These are phyloP conservation scores for Ophiognomonia clavigignenti-juglandacearum DNA, from an alignment of 2,329 filamentous ascomycete genomes.

Conservation along the genomic window DNA sequence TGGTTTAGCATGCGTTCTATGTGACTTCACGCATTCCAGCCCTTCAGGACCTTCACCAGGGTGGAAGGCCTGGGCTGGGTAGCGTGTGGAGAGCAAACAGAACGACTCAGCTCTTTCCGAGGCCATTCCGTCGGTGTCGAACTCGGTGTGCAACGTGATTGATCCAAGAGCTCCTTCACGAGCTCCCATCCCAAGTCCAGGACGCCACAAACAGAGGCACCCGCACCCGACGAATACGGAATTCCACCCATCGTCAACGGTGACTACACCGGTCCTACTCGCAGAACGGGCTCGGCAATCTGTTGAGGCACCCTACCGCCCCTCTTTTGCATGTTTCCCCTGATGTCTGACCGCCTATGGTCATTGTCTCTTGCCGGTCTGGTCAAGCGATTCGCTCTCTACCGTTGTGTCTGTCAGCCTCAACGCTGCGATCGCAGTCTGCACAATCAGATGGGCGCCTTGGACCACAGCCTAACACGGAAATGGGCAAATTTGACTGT, in stretches of 20 bases:
- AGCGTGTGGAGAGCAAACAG: slow-evolving; percentile 10
- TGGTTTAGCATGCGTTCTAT: no score
- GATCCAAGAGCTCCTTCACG: slow-evolving; percentile 1
- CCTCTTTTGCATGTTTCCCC: slow-evolving; percentile 4
- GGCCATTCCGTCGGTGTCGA: background rate
- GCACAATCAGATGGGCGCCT: slow-evolving; percentile 7
- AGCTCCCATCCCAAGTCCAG: slow-evolving; percentile 5
- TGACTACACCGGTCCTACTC: no score
- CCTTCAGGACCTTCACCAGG: background rate
- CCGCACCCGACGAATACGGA: background rate
- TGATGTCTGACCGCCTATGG: background rate
- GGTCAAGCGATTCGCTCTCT: slow-evolving; percentile 4
- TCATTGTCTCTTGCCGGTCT: background rate
- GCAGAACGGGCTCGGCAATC: background rate
- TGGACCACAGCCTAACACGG: slow-evolving; percentile 3
- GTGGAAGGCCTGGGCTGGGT: background rate
- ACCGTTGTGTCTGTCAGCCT: slow-evolving; percentile 9
- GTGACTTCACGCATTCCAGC: background rate
- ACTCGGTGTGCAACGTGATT: slow-evolving; percentile 5
- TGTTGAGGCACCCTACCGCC: background rate
- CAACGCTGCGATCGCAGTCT: slow-evolving; percentile 5
- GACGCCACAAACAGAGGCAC: slow-evolving; percentile 8
- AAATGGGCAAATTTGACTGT: no score
- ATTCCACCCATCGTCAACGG: background rate
- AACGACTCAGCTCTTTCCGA: slow-evolving; percentile 1